These are phyloP conservation scores for Termitomyces sp. DNA, from an alignment of 768 basidiomycete genomes.

Conservation along the genomic window DNA sequence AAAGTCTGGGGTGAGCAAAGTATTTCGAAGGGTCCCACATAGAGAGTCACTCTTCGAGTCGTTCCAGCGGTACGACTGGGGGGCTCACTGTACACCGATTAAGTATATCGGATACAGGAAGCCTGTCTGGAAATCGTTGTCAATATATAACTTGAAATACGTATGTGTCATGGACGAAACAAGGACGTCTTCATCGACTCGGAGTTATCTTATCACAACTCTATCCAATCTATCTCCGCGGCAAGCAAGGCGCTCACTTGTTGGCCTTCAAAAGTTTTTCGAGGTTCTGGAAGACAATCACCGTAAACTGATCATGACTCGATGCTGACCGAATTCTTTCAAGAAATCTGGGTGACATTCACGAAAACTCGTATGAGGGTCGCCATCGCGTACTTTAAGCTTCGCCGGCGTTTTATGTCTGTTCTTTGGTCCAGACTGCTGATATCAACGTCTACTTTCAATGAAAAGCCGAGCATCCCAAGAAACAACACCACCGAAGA, in stretches of 20 bases:
- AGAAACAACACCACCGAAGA: slow-evolving; percentile 16
- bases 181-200: too few species aligned
- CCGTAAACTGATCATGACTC: background rate
- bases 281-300: background rate
- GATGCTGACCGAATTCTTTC: background rate
- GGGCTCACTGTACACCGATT: too few species aligned
- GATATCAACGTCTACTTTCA: background rate
- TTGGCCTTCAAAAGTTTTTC: background rate
- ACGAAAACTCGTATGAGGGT: background rate
- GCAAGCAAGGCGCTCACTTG: background rate
- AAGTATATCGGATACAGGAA: too few species aligned
- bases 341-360: background rate
- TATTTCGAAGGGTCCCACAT: too few species aligned
- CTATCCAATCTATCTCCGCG: slow-evolving; percentile 6
- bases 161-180: too few species aligned
- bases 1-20: too few species aligned
- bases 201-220: too few species aligned
- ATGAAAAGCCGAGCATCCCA: slow-evolving; percentile 23
- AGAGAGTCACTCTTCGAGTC: too few species aligned
- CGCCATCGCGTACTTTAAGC: background rate
- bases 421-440: background rate
- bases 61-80: too few species aligned
- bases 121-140: too few species aligned
- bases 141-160: too few species aligned
- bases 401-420: background rate